A percentile compares a stretch with the other conserved stretches of the same genome.
These are phyloP conservation scores for Thielaviopsis cerberus DNA, from an alignment of 2,329 filamentous ascomycete genomes.

Conservation along the genomic window DNA sequence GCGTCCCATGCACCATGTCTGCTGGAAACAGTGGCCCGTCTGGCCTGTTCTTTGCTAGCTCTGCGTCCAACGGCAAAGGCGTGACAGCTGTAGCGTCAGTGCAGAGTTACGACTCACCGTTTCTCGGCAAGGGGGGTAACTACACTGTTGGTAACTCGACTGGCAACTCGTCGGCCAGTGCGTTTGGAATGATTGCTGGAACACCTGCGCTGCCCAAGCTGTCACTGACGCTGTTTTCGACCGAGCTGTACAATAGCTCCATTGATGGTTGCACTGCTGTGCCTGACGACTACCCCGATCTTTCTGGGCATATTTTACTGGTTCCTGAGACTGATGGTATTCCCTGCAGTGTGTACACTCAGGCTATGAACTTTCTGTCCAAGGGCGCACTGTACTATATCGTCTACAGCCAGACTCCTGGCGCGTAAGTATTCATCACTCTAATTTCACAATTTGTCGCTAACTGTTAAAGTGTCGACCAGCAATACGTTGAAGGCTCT, in stretches of 20 bases:
- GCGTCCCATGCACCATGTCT: slow-evolving; percentile 17
- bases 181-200: background rate
- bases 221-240: background rate
- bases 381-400: background rate
- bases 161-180: background rate
- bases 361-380: background rate
- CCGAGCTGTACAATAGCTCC: background rate
- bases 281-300: background rate
- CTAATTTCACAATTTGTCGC: background rate
- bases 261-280: background rate
- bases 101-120: background rate
- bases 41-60: slow-evolving; percentile 14
- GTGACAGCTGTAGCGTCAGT: background rate
- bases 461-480: background rate
- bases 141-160: background rate
- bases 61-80: slow-evolving; percentile 15
- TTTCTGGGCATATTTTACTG: background rate
- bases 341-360: background rate
- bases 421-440: background rate
- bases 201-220: background rate
- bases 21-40: slow-evolving; percentile 15
- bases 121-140: background rate
- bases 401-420: background rate
- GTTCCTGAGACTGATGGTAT: background rate
- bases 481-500: background rate